Conservation (phyloP, 306 rosid species). For the Pyrus pyrifolia region DNA sequence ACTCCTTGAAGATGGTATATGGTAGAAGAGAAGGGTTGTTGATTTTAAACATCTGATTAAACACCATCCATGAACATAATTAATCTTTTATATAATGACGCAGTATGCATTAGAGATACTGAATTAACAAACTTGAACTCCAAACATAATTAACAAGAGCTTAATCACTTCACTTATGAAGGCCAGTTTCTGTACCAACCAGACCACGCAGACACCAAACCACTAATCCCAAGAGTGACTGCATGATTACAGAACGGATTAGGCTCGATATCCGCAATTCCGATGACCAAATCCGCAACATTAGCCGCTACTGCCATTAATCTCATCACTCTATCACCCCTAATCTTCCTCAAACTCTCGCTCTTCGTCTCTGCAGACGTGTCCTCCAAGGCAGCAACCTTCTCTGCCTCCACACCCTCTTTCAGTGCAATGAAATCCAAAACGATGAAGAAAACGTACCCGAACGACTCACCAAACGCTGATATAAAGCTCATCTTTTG, state of each 20-base stretch:
- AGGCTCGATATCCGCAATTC: conserved; percentile 80
- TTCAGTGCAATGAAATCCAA: conserved; percentile 53
- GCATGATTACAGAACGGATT: conserved; percentile 81
- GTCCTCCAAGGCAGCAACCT: conserved; percentile 22
- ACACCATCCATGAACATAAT: too few species aligned
- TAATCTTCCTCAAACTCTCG: conserved; percentile 42
- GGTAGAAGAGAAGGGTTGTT: too few species aligned
- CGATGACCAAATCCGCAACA: conserved; percentile 85
- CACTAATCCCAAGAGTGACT: conserved; percentile 82
- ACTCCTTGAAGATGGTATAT: too few species aligned
- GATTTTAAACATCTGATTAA: too few species aligned
- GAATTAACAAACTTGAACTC: too few species aligned
- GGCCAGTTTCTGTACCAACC: conserved; percentile 99
- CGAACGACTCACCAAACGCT: conserved; percentile 88
- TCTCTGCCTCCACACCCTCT: conserved; percentile 59
- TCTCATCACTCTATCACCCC: conserved; percentile 78
- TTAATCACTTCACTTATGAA: conserved; percentile 16
- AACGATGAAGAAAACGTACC: conserved; percentile 72
- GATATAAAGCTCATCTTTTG: conserved; percentile 66
- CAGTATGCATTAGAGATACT: too few species aligned
- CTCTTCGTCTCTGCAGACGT: conserved; percentile 13
- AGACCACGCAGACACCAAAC: conserved; percentile 98
- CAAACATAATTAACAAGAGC: neutral
- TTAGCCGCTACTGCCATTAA: conserved; percentile 87
- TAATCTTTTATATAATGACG: too few species aligned